These are phyloP conservation scores for Cercospora sp. DNA, from an alignment of 2,329 filamentous ascomycete genomes.

Conservation along the genomic window DNA sequence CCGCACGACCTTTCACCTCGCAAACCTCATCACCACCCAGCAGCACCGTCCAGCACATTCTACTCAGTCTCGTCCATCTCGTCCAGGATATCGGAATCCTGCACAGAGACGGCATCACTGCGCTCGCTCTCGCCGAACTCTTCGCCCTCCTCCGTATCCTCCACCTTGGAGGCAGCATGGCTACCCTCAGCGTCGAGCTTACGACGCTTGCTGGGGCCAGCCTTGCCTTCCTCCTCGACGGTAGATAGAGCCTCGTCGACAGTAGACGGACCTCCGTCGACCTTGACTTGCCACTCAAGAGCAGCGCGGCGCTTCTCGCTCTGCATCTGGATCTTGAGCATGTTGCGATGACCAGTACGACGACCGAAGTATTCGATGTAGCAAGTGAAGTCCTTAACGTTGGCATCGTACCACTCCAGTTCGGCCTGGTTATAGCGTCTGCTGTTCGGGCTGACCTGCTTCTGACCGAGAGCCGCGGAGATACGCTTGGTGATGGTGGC, in stretches of 20 bases:
- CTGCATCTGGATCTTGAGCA: slow-evolving; percentile 31
- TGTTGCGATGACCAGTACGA: slow-evolving; percentile 31
- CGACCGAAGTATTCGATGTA: slow-evolving; percentile 35
- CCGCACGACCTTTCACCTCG: not conserved
- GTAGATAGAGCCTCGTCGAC: not conserved
- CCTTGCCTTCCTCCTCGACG: slow-evolving; percentile 12
- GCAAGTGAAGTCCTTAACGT: slow-evolving; percentile 32
- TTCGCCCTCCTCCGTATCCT: slow-evolving; percentile 15
- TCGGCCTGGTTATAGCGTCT: slow-evolving; percentile 28
- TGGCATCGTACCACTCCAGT: slow-evolving; percentile 32
- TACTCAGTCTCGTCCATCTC: slow-evolving; percentile 27
- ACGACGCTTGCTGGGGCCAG: slow-evolving; percentile 20
- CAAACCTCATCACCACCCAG: not conserved
- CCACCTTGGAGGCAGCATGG: slow-evolving; percentile 12
- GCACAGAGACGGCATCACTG: slow-evolving; percentile 29
- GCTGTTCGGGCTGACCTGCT: slow-evolving; percentile 34
- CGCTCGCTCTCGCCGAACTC: slow-evolving; percentile 24
- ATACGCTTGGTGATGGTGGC: slow-evolving; percentile 42
- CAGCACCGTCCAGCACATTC: not conserved
- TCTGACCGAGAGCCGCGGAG: slow-evolving; percentile 38
- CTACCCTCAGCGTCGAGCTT: slow-evolving; percentile 20
- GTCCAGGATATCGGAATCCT: slow-evolving; percentile 34
- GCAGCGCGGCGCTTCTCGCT: slow-evolving; percentile 26
- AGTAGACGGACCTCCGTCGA: not conserved
- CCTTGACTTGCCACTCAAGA: slow-evolving; percentile 11